Base-by-base conservation (phyloP, 495 filamentous ascomycete genomes). In the Gamarada debralockiae region DNA sequence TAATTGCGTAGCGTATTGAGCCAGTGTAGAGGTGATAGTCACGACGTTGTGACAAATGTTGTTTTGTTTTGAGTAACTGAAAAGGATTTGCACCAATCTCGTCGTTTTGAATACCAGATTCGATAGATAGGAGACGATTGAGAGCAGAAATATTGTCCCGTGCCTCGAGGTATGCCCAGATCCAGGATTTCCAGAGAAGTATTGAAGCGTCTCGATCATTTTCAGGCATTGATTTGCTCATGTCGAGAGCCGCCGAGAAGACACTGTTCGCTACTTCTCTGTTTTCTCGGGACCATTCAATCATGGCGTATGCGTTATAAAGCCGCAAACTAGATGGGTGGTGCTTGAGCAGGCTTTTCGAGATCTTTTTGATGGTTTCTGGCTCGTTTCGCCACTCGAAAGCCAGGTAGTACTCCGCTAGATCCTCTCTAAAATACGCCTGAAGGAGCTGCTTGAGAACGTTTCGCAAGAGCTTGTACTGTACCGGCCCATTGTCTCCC, bases 221-320 rank as follows among this genome's bases (percentile, higher is more conserved):
- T 34, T 59, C 64, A 7, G 67, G 55, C 12, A 79, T 71, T 3
- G 60, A 67, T 31, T 63, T 63, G 43, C 71, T 72, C 79, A 85
- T 81, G 3, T 72, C 69, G 14, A 90, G 66, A 15, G 88, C 79
- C 0, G 83, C 84, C 10, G 74, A 64, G 62, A 90, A 80, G n/a
- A 93, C 79, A 38, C 79, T 77, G 18, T 77, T 65, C 22, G 87
- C 82, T 45, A 76, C 67, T 5, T 75, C 70, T 0, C 61, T 48
- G 43, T 83, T 82, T 0, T 72, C 74, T 44, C 74, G 77, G 24
- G 74, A 73, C 59, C 73, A 79, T 64, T 95, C 86, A 34, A 90
- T 78, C 21, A 90, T 69, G 3, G 85, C 86, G 56, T 90, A 92
- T 0, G 81, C 82, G 59, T 90, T 87, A 67, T 92, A 96, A 3